Percentiles rank a stretch among this genome's conserved stretches.
phyloP scores from a whole-genome alignment of 1,139 yeast species.

The Sugiyamaella castrensis region DNA sequence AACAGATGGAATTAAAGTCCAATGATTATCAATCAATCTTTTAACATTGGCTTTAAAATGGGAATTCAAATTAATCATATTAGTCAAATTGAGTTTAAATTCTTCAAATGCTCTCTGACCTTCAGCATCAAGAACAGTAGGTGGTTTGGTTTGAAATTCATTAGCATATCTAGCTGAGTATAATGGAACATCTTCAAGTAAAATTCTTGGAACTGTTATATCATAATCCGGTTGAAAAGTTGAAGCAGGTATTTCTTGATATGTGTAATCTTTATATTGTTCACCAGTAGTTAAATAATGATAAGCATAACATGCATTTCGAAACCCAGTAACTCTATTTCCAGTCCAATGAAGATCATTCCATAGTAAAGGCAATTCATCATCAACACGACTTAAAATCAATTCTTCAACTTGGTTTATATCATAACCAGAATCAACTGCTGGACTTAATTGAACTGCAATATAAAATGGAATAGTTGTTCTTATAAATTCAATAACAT shows the following conservation, averaged over 20 bases:
- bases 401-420: constrained; percentile 1
- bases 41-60: constrained; percentile 5
- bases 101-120: constrained; percentile 7
- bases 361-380: constrained; percentile 11
- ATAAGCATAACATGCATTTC: constrained; percentile 11
- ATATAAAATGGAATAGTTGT: constrained; percentile 9
- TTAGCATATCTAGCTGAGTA: constrained; percentile 10
- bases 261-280: constrained; percentile 1
- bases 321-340: constrained; percentile 9
- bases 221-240: constrained; percentile 1
- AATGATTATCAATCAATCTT: constrained; percentile 3
- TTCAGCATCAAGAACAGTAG: constrained; percentile 8
- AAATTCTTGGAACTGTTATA: constrained; percentile 8
- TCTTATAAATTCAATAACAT: constrained; percentile 6
- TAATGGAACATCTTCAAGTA: constrained; percentile 6
- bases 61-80: constrained; percentile 7
- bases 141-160: constrained; percentile 4
- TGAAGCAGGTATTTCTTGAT: constrained; percentile 8
- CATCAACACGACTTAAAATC: constrained; percentile 1
- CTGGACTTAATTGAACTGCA: constrained; percentile 9
- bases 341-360: constrained; percentile 14
- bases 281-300: constrained; percentile 9
- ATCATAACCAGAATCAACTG: constrained; percentile 2
- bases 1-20: constrained; percentile 8
- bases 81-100: constrained; percentile 7